Conservation (phyloP, 2,329 filamentous ascomycete genomes). For the Apiospora malaysiana region DNA sequence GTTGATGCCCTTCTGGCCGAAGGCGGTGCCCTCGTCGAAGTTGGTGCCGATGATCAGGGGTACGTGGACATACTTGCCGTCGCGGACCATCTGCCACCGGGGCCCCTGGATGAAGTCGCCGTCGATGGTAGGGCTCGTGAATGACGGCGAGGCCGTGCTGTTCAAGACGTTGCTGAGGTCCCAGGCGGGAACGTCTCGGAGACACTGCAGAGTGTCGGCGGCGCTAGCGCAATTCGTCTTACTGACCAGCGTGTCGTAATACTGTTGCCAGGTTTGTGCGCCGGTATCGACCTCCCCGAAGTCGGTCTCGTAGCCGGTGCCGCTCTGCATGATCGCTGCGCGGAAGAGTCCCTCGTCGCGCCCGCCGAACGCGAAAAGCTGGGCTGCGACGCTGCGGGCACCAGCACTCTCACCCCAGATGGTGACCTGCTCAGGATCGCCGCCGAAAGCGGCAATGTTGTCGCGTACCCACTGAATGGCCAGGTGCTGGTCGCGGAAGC, state of each 20-base stretch:
- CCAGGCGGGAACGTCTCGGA: constrained; percentile 6
- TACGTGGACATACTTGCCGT: constrained; percentile 18
- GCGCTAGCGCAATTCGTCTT: constrained; percentile 9
- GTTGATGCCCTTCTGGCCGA: constrained; percentile 17
- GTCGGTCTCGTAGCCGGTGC: constrained; percentile 19
- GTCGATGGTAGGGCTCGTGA: constrained; percentile 10
- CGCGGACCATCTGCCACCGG: constrained; percentile 14
- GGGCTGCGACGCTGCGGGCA: constrained; percentile 5
- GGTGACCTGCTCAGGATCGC: constrained; percentile 56
- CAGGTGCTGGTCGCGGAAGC: constrained; percentile 56
- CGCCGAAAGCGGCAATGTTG: constrained; percentile 58
- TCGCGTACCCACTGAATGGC: constrained; percentile 58
- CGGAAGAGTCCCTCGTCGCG: constrained; percentile 51
- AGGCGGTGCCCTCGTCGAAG: constrained; percentile 19
- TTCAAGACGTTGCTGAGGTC: constrained; percentile 20
- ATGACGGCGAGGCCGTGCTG: not conserved
- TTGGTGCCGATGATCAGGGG: constrained; percentile 19
- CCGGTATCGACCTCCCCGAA: constrained; percentile 7
- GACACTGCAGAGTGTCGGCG: constrained; percentile 17
- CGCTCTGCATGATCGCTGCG: constrained; percentile 43
- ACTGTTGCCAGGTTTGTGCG: not conserved
- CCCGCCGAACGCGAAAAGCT: constrained; percentile 50
- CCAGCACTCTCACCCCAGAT: constrained; percentile 61
- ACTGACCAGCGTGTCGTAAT: constrained; percentile 10
- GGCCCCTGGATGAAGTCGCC: constrained; percentile 19